phyloP scores from a whole-genome alignment of 768 basidiomycete species.

The Lyophyllum shimeji region DNA sequence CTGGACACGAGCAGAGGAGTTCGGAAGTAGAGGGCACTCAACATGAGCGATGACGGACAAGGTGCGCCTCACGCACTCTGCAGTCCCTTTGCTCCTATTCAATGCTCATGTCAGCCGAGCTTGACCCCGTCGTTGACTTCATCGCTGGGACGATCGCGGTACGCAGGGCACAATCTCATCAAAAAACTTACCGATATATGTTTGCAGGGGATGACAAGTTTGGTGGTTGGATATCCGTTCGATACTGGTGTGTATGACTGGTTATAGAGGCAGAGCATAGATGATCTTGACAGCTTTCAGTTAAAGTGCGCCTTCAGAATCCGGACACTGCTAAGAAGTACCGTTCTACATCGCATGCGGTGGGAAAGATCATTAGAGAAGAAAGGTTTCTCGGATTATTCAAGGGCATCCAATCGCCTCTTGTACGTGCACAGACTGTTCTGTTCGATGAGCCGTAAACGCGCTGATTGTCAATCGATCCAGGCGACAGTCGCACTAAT shows the following conservation, averaged over 20 bases:
- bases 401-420: slow-evolving; percentile 77
- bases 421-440: slow-evolving; percentile 46
- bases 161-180: not conserved
- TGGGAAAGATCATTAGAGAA: slow-evolving; percentile 66
- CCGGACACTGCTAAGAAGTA: slow-evolving; percentile 58
- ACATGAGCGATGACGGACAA: slow-evolving; percentile 6
- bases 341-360: slow-evolving; percentile 60
- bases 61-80: not conserved
- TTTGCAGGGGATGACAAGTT: slow-evolving; percentile 56
- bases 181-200: not conserved
- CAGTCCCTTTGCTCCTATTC: not conserved
- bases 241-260: slow-evolving; percentile 54
- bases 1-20: not conserved
- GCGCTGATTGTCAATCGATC: not conserved
- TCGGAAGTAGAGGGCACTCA: not conserved
- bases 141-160: slow-evolving; percentile 71
- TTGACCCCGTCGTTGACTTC: slow-evolving; percentile 74
- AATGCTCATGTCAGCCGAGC: slow-evolving; percentile 17
- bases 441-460: no score
- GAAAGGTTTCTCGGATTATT: slow-evolving; percentile 69
- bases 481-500: slow-evolving; percentile 71
- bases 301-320: slow-evolving; percentile 81
- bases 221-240: slow-evolving; percentile 75
- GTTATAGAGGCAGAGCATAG: not conserved
- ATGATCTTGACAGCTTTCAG: slow-evolving; percentile 30